Evolutionary conservation across 805 yeast genomes (phyloP), one percentile per base, ranked within the genome.

Genomic region (Zygoascus flipseniorum): DNA sequence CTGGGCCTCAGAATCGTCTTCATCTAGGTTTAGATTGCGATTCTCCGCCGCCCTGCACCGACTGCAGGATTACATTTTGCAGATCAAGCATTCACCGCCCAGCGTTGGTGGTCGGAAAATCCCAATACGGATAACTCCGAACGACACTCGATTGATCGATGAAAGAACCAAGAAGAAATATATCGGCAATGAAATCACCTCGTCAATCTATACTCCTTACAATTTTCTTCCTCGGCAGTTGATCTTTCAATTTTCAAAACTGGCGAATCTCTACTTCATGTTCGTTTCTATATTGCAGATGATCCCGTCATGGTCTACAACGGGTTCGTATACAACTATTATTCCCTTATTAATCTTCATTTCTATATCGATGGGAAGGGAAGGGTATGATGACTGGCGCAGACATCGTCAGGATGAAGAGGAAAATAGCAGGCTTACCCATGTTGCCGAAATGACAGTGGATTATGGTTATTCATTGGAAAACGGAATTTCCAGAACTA

Each of bases 261-360:
- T 93, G 46, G 99, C 99, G 31, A 93, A 93, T 65, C 75, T 90
- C 56, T 62, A 93, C 68, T 93, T 93, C 69, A 71, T 93, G 78
- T 75, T 82, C 2, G 93, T 93, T 16, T 90, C 98, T 1, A 85
- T 93, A 56, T 73, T 93, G 74, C 99, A 93, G 66, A 83, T 92
- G 90, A 84, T 93, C 48, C 98, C 99, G 0, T 81, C 89, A 1
- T 93, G 97, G 97, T 88, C 97, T 1, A 89, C 99, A 5, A 93
- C 99, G 0, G 99, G 98, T 55, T 85, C 89, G 11, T 89, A 82
- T 65, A 93, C 98, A 2, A 93, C 99, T 1, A 92, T 93, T 61
- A 77, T 90, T 43, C 98, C 99, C 1, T 74, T 93, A 54, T 72
- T 83, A 68, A 78, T 93, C 5, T 93, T 93, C 67, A 87, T 93